Evolutionary conservation across 352 stramenopile genomes (phyloP), one percentile per base, ranked within the genome.

Genomic region (Globisporangium solare): DNA sequence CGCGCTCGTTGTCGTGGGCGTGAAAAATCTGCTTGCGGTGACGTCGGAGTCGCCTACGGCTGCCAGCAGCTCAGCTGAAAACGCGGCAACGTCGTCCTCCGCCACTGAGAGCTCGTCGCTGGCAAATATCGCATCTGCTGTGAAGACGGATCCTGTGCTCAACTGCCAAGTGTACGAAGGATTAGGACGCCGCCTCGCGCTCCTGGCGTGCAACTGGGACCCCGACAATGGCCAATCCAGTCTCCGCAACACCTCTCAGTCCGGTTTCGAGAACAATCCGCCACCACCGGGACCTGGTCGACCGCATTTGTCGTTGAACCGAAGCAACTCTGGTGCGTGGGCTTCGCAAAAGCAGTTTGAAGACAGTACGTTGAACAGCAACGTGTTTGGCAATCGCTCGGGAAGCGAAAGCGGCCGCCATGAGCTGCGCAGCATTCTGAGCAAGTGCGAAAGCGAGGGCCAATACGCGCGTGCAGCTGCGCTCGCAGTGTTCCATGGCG

Each of bases 161-260:
- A 84, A 75, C 14, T 94, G 85, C 40, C 60, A 76, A 13, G 87
- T 76, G 48, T 92, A 87, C 60, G 83, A 94, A 67, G 80, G 83
- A 6, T 67, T 84, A 20, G 85, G 85, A 3, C 66, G 85, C 17
- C 70, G 83, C 43, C 62, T 92, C 18, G 71, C 76, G n/a, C 65
- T 88, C 18, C 61, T 91, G 39, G 85, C 85, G 37, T 94, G 85
- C 53, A 83, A 91, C 40, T 94, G 85, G 85, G 85, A 94, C 37
- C 85, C 85, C 15, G 83, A 94, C 40, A 81, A 66, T 21, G 79
- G 80, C 0, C 74, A 84, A 54, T 66, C 54, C 21, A 63, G n/a
- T 53, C 48, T 58, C 17, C 56, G 56, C 13, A 31, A n/a, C 31
- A 35, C 32, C 22, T n/a, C 21, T 40, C 3, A 35, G 27, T 35